Percentiles rank a stretch among this genome's conserved stretches.
phyloP scores from a whole-genome alignment of 768 basidiomycete species.

The Mycena chlorophos region DNA sequence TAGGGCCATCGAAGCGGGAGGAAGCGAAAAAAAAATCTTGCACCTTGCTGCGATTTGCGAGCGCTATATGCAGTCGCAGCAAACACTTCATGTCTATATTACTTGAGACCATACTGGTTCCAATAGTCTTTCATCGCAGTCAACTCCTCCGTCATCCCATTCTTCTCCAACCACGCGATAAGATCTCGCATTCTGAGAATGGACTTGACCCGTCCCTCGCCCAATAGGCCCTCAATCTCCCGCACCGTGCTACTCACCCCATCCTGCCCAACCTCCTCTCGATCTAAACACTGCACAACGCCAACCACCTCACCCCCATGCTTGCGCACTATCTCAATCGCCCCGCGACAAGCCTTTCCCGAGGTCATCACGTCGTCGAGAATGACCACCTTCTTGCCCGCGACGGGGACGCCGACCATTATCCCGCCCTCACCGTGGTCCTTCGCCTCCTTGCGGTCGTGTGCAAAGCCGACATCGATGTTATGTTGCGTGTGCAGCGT shows the following conservation, averaged over 20 bases:
- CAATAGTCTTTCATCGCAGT: conserved; percentile 76
- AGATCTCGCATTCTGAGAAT: conserved; percentile 87
- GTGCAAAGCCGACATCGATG: conserved; percentile 75
- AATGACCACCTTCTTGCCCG: conserved; percentile 79
- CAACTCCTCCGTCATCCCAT: conserved; percentile 63
- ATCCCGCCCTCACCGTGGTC: conserved; percentile 94
- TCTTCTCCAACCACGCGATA: conserved; percentile 77
- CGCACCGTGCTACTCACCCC: conserved; percentile 70
- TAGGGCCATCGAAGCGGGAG: too few species aligned
- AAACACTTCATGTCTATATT: too few species aligned
- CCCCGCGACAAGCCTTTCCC: conserved; percentile 83
- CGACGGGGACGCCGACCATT: conserved; percentile 84
- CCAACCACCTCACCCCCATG: conserved; percentile 85
- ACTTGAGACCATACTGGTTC: conserved; percentile 67
- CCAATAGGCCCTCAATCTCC: conserved; percentile 76
- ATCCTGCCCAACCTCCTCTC: conserved; percentile 80
- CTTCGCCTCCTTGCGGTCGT: conserved; percentile 94
- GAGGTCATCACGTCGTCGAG: conserved; percentile 97
- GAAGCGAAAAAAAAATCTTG: too few species aligned
- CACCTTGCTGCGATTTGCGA: too few species aligned
- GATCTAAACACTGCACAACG: conserved; percentile 82
- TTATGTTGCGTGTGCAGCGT: conserved; percentile 66
- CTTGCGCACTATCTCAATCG: conserved; percentile 69
- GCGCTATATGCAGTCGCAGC: too few species aligned
- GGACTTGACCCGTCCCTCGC: conserved; percentile 68